Percentiles rank a stretch among this genome's conserved stretches.
phyloP scores from a whole-genome alignment of 1,284 basidiomycete genomes.

The Bondarzewia mesenterica region DNA sequence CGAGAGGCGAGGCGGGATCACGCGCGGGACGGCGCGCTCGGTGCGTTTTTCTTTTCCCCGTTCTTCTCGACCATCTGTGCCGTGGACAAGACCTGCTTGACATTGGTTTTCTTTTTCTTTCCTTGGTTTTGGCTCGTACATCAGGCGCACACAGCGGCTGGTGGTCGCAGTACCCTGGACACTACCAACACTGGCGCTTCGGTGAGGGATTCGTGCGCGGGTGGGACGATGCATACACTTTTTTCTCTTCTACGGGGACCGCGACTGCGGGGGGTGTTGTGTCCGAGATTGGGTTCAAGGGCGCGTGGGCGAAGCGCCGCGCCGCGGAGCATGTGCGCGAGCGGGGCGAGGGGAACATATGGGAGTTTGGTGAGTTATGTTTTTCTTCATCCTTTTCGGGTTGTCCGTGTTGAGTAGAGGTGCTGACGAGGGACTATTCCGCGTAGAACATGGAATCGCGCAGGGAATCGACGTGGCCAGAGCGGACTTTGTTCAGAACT shows the following conservation, averaged over 20 bases:
- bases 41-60: constrained; percentile 22
- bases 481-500: constrained; percentile 9
- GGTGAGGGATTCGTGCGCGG: constrained; percentile 56
- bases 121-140: too few relatives aligned
- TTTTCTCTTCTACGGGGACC: constrained; percentile 32
- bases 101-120: not conserved
- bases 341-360: constrained; percentile 35
- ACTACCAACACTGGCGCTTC: constrained; percentile 63
- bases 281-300: constrained; percentile 55
- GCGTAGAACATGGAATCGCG: constrained; percentile 31
- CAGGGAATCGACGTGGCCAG: constrained; percentile 28
- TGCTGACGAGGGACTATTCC: too few relatives aligned
- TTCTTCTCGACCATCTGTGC: not conserved
- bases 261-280: constrained; percentile 19
- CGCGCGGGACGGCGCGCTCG: constrained; percentile 30
- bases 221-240: constrained; percentile 58
- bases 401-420: not conserved
- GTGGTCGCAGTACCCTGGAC: constrained; percentile 45
- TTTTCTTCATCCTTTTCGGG: not conserved
- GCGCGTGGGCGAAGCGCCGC: constrained; percentile 47
- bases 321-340: constrained; percentile 34
- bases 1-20: constrained; percentile 26
- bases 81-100: not conserved
- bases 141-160: constrained; percentile 46
- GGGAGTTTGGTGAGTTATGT: constrained; percentile 52